A percentile compares a stretch with the other conserved stretches of the same genome.
Evolutionary conservation across 169 alveolate species (phyloP).

Genomic region (Besnoitia besnoiti): DNA sequence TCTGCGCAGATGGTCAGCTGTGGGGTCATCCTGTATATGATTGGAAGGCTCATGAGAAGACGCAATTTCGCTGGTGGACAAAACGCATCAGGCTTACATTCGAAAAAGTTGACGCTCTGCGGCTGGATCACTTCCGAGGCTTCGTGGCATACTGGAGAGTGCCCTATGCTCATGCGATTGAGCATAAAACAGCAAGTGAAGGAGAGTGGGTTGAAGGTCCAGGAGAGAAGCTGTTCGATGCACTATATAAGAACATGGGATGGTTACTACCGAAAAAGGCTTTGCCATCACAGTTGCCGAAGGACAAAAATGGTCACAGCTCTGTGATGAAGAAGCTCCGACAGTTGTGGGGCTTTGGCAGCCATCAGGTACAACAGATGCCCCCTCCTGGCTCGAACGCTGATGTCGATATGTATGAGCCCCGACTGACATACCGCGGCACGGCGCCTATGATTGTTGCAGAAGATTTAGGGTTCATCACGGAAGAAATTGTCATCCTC

Average conservation of each 20-base stretch:
- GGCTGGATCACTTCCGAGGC: slow-evolving; percentile 69
- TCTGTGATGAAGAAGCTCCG: not conserved
- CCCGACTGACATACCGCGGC: slow-evolving; percentile 19
- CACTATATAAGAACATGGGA: slow-evolving; percentile 60
- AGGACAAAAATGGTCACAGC: slow-evolving; percentile 19
- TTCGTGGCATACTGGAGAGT: slow-evolving; percentile 70
- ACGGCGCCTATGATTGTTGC: slow-evolving; percentile 61
- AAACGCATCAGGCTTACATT: slow-evolving; percentile 54
- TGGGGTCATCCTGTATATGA: slow-evolving; percentile 71
- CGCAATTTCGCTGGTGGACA: slow-evolving; percentile 65
- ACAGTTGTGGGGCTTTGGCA: not conserved
- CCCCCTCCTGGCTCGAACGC: not conserved
- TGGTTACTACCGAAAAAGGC: slow-evolving; percentile 66
- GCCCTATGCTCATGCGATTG: slow-evolving; percentile 53
- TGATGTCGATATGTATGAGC: slow-evolving; percentile 17
- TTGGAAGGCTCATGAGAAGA: slow-evolving; percentile 63
- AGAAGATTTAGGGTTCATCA: slow-evolving; percentile 65
- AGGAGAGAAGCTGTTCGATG: slow-evolving; percentile 57
- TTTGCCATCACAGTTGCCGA: slow-evolving; percentile 37
- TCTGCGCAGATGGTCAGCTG: slow-evolving; percentile 67
- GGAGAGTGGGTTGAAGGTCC: slow-evolving; percentile 70
- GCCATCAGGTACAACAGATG: not conserved
- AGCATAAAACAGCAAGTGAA: slow-evolving; percentile 59
- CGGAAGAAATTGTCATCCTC: slow-evolving; percentile 60
- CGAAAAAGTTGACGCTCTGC: slow-evolving; percentile 57